These are phyloP conservation scores for Boletus reticulatus DNA, from an alignment of 768 basidiomycete genomes.

Conservation along the genomic window DNA sequence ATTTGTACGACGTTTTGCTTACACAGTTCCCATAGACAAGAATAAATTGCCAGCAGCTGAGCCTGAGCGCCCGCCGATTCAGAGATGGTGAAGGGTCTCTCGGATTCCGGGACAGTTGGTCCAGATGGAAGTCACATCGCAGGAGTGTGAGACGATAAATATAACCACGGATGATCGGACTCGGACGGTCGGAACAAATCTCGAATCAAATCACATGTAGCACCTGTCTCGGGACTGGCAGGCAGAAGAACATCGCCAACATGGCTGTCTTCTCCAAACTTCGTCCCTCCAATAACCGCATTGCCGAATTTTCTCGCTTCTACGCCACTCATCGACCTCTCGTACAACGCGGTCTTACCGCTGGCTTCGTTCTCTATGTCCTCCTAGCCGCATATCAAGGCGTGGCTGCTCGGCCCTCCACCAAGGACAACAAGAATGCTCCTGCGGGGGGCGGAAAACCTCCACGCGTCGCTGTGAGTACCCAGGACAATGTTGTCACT, in stretches of 20 bases:
- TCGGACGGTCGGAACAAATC: too few relatives aligned
- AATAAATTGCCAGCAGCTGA: too few relatives aligned
- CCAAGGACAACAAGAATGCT: conserved; percentile 16
- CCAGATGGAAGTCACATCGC: too few relatives aligned
- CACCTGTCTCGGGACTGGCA: too few relatives aligned
- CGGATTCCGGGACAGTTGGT: too few relatives aligned
- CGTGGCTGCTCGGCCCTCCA: conserved; percentile 44
- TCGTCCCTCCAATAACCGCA: conserved; percentile 33
- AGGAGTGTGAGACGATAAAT: too few relatives aligned
- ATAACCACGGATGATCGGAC: too few relatives aligned
- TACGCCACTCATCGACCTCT: conserved; percentile 68
- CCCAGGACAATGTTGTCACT: background rate
- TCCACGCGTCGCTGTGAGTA: conserved; percentile 66
- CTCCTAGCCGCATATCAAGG: conserved; percentile 61
- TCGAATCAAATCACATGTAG: too few relatives aligned
- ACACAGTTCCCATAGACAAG: too few relatives aligned
- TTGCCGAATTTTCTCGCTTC: conserved; percentile 43
- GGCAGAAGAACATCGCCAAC: background rate
- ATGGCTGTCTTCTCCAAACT: conserved; percentile 33
- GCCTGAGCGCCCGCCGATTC: too few relatives aligned
- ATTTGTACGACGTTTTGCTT: too few relatives aligned
- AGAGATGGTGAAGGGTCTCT: too few relatives aligned
- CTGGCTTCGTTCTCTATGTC: conserved; percentile 69
- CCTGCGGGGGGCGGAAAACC: conserved; percentile 39
- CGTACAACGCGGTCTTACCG: conserved; percentile 69